These are phyloP conservation scores for Pythium volutum DNA, from an alignment of 352 stramenopile genomes.

Conservation along the genomic window DNA sequence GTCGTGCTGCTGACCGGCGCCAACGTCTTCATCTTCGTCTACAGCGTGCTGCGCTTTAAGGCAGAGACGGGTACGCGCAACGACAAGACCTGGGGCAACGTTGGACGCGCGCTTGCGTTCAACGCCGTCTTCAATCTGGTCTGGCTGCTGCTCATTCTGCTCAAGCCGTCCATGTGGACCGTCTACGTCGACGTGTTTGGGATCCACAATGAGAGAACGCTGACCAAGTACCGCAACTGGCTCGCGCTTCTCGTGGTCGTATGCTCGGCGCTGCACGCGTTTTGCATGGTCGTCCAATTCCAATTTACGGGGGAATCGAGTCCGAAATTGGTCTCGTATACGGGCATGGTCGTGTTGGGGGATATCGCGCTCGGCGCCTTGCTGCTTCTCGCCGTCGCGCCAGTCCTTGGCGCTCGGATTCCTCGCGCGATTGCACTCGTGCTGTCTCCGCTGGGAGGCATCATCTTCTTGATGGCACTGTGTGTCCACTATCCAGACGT, in stretches of 20 bases:
- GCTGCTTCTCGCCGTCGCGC: conserved; percentile 25
- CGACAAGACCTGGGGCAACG: conserved; percentile 11
- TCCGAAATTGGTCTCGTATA: conserved; percentile 23
- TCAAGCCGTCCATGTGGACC: conserved; percentile 26
- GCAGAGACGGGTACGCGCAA: conserved; percentile 13
- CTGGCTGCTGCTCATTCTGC: conserved; percentile 22
- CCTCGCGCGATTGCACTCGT: conserved; percentile 22
- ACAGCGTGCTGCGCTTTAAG: conserved; percentile 6
- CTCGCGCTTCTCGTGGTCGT: conserved; percentile 18
- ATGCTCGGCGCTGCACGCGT: conserved; percentile 17
- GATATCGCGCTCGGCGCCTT: conserved; percentile 26
- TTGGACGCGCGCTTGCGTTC: conserved; percentile 31
- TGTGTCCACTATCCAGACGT: conserved; percentile 27
- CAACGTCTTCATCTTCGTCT: conserved; percentile 27
- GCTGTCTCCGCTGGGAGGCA: conserved; percentile 1
- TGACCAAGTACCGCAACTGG: conserved; percentile 30
- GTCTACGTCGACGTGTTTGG: conserved; percentile 26
- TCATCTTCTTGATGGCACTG: conserved; percentile 21
- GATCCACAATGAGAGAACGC: background rate
- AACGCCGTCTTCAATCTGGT: conserved; percentile 29
- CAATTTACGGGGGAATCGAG: conserved; percentile 13
- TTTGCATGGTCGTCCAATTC: conserved; percentile 28
- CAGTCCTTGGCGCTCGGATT: background rate
- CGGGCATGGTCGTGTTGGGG: conserved; percentile 25
- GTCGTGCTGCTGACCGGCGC: conserved; percentile 15